Percentiles rank a stretch among this genome's conserved stretches.
phyloP scores from a whole-genome alignment of 1,139 yeast species.

The Hansenula sp. region DNA sequence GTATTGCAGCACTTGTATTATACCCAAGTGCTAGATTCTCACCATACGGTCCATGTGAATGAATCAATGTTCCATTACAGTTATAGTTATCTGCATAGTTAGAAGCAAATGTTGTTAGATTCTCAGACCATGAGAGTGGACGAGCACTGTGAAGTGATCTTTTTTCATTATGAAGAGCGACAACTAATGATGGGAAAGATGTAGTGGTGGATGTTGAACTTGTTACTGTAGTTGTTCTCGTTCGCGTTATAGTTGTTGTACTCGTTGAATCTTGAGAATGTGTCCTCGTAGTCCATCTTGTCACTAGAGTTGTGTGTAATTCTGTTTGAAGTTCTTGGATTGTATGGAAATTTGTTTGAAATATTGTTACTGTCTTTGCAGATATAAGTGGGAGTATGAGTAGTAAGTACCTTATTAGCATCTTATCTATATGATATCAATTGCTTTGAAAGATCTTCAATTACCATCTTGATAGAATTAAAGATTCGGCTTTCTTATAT shows the following conservation, averaged over 20 bases:
- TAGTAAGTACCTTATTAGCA: not conserved
- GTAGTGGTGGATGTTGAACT: slow-evolving; percentile 30
- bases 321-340: slow-evolving; percentile 1
- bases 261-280: slow-evolving; percentile 7
- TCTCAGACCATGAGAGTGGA: slow-evolving; percentile 38
- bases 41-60: slow-evolving; percentile 46
- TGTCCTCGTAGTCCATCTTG: slow-evolving; percentile 9
- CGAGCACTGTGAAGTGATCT: slow-evolving; percentile 45
- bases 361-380: not conserved
- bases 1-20: slow-evolving; percentile 40
- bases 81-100: slow-evolving; percentile 43
- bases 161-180: slow-evolving; percentile 41
- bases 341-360: slow-evolving; percentile 3
- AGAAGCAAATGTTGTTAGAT: slow-evolving; percentile 32
- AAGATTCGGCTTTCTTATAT: too few species aligned
- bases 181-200: slow-evolving; percentile 14
- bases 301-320: slow-evolving; percentile 1
- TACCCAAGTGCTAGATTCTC: slow-evolving; percentile 55
- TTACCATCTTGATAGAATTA: too few species aligned
- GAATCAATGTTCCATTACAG: slow-evolving; percentile 47
- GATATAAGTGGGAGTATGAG: not conserved
- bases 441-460: too few species aligned
- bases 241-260: slow-evolving; percentile 20
- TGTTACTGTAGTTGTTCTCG: slow-evolving; percentile 12
- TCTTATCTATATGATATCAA: too few species aligned